Percentiles rank a stretch among this genome's conserved stretches.
phyloP scores from a whole-genome alignment of 2,329 filamentous ascomycete genomes.

The Gaeumannomyces sp. region DNA sequence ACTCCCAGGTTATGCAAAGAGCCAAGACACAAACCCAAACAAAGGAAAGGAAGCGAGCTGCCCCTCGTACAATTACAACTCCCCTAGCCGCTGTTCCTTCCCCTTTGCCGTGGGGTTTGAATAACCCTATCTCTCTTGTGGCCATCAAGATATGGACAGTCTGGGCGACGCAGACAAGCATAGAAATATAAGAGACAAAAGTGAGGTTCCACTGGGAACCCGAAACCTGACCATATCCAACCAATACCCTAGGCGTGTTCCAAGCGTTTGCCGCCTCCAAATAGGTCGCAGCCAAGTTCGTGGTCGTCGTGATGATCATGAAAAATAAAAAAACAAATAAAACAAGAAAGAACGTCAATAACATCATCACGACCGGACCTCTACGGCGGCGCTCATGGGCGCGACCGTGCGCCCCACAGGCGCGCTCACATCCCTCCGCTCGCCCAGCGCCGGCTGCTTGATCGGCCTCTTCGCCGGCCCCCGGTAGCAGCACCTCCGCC shows the following conservation, averaged over 20 bases:
- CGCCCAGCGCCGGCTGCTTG: conserved; percentile 50
- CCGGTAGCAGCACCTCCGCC: conserved; percentile 44
- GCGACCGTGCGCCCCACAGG: conserved; percentile 20
- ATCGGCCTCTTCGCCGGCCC: conserved; percentile 30
- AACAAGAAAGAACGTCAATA: not conserved
- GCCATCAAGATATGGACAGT: not conserved
- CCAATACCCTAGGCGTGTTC: not conserved
- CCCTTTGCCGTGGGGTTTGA: not conserved
- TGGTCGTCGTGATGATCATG: not conserved
- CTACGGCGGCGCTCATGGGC: not conserved
- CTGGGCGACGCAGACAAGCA: not conserved
- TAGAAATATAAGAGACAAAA: not conserved
- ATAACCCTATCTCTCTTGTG: not conserved
- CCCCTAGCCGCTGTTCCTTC: not conserved
- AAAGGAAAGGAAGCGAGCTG: not conserved
- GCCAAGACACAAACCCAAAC: not conserved
- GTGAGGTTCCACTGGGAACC: not conserved
- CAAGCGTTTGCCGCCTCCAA: not conserved
- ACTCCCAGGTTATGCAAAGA: not conserved
- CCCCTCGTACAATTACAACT: not conserved
- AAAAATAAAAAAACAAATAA: not conserved
- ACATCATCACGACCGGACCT: not conserved
- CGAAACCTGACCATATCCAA: not conserved
- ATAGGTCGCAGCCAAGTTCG: not conserved
- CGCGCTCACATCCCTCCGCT: conserved; percentile 43